Conservation (phyloP, 1,139 yeast species). For the Taiozyma sp. region DNA sequence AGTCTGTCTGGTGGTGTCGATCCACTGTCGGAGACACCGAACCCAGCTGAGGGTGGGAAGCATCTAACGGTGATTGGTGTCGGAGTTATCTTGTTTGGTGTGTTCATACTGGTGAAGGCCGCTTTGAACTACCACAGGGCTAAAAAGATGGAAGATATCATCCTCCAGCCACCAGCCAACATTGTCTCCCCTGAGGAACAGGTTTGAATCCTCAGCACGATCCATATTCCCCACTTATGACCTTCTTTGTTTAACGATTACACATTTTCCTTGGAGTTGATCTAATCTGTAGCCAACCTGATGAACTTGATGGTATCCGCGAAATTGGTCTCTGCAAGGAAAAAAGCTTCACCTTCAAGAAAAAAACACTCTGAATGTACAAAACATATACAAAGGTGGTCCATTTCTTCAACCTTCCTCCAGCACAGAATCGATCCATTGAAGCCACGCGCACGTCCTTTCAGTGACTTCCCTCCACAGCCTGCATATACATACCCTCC, state of each 20-base stretch:
- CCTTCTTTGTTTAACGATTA: background rate
- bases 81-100: constrained; percentile 62
- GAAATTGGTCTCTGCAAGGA: background rate
- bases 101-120: constrained; percentile 60
- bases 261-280: background rate
- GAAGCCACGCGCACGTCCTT: background rate
- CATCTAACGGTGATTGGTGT: constrained; percentile 35
- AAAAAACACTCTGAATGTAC: background rate
- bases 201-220: constrained; percentile 5
- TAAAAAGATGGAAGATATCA: constrained; percentile 64
- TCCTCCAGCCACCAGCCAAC: constrained; percentile 41
- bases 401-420: background rate
- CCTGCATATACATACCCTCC: background rate
- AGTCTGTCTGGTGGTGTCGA: constrained; percentile 34
- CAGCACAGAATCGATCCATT: background rate
- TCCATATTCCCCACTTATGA: background rate
- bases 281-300: background rate
- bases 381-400: background rate
- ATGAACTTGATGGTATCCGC: background rate
- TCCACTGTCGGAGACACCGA: constrained; percentile 23
- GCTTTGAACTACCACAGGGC: constrained; percentile 67
- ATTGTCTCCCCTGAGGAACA: constrained; percentile 10
- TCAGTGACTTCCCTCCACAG: background rate
- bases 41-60: constrained; percentile 23
- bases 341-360: background rate